Evolutionary conservation across 768 basidiomycete species (phyloP), one percentile per base, ranked within the genome.

Genomic region (Mycena rebaudengoi): DNA sequence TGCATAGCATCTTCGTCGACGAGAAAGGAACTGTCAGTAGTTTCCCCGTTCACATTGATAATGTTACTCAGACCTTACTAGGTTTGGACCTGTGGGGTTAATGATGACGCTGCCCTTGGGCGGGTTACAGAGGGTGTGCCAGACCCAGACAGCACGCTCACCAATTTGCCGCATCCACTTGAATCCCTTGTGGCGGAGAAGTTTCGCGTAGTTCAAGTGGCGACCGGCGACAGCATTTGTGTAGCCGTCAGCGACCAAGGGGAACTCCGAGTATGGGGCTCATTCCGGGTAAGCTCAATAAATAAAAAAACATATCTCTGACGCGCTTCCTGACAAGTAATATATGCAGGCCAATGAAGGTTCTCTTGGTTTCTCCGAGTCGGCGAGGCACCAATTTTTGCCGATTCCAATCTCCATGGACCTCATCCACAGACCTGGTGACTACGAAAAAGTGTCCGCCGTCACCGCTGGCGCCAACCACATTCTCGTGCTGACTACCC

Each of bases 1-100:
- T 98, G 75, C 96, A 98, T 75, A 91, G 90, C 3, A 79, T 98
- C 44, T 90, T 95, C 71, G 82, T 98, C 29, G 96, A 98, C 73
- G 92, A 95, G 72, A 88, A 87, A 66, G 97, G 97, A 70, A 89
- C 89, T 25, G 96, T 99, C 74, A 76, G 95, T 85, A 33, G 20
- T 59, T 12, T 21, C 45, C 51, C 25, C 16, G 5, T 29, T 16
- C 40, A 55, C 32, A 51, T 37, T 56, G n/a, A n/a, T 59, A 20
- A 57, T 52, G 23, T 50, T 41, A 50, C 61, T 67, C 23, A 67
- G 28, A 21, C 30, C 14, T n/a, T 46, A n/a, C 46, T 71, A 94
- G 92, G 79, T 94, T 11, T 94, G 92, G 92, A 88, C 91, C 26
- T 93, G 91, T 71, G 92, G 92, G 39, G 87, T 90, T 26, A 96